Evolutionary conservation across 352 stramenopile genomes (phyloP).

Genomic region (Globisporangium cystogenes): DNA sequence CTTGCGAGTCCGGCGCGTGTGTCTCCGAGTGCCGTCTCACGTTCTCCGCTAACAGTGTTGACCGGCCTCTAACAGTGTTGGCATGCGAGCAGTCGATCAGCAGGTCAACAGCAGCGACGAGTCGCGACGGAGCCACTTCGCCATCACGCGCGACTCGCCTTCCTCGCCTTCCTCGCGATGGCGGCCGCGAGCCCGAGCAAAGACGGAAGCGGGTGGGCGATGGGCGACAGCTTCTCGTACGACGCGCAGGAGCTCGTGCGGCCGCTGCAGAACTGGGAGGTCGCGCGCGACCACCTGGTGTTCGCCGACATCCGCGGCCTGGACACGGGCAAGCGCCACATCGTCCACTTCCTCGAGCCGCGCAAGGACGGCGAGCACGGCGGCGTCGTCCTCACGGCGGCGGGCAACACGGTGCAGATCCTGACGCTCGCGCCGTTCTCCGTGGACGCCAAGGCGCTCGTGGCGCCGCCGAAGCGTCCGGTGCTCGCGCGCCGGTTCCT

Average conservation of each 20-base stretch:
- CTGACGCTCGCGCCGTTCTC: constrained; percentile 34
- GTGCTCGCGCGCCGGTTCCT: constrained; percentile 40
- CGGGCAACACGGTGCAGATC: constrained; percentile 71
- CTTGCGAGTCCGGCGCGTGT: not conserved
- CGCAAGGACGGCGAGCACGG: constrained; percentile 25
- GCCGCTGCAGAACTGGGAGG: constrained; percentile 56
- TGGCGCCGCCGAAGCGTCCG: not conserved
- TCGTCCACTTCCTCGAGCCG: constrained; percentile 63
- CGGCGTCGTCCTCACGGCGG: constrained; percentile 53
- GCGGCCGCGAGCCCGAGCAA: not conserved
- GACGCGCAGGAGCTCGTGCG: constrained; percentile 30
- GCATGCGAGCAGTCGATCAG: too few relatives aligned
- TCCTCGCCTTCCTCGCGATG: constrained; percentile 1
- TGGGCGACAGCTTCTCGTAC: constrained; percentile 20
- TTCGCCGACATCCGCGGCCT: constrained; percentile 61
- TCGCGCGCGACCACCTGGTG: constrained; percentile 65
- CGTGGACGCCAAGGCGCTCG: constrained; percentile 5
- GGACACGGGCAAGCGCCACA: constrained; percentile 59
- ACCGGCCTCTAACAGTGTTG: too few relatives aligned
- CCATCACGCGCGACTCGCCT: too few relatives aligned
- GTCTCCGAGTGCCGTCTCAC: too few relatives aligned
- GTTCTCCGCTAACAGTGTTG: too few relatives aligned
- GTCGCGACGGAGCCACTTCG: not conserved
- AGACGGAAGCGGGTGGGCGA: not conserved
- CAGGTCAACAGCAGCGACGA: not conserved